Evolutionary conservation across 495 filamentous ascomycete genomes (phyloP).

Genomic region (Amphirosellinia nigrospora): DNA sequence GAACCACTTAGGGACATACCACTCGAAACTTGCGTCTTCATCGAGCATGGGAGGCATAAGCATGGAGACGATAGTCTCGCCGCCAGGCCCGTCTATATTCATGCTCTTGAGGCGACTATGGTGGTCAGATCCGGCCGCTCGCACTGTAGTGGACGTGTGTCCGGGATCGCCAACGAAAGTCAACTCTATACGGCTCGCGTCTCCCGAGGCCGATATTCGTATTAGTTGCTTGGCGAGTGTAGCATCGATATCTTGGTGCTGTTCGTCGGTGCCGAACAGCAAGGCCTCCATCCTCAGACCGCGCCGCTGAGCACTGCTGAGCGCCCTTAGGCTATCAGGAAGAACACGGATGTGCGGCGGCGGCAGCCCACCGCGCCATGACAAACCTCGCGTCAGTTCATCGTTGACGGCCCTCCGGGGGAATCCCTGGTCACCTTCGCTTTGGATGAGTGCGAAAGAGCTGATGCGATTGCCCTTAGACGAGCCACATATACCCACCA

Average conservation of each 20-base stretch:
- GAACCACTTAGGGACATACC: slow-evolving; percentile 10
- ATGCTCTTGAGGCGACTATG: slow-evolving; percentile 4
- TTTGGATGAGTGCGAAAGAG: slow-evolving; percentile 7
- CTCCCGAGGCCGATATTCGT: slow-evolving; percentile 6
- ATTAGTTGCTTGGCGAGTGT: neutral
- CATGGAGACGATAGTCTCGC: neutral
- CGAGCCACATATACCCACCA: neutral
- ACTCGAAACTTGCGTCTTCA: neutral
- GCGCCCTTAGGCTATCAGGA: neutral
- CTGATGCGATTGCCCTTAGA: slow-evolving; percentile 10
- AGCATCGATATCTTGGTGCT: neutral
- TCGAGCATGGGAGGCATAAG: slow-evolving; percentile 10
- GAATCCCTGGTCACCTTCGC: neutral
- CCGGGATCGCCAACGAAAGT: neutral
- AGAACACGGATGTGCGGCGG: neutral
- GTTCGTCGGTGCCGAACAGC: slow-evolving; percentile 1
- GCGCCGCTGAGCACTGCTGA: neutral
- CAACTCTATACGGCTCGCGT: slow-evolving; percentile 4
- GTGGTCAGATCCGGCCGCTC: neutral
- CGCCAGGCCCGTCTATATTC: slow-evolving; percentile 11
- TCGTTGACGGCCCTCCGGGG: neutral
- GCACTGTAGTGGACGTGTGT: neutral
- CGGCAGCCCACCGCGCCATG: neutral
- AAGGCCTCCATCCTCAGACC: slow-evolving; percentile 9
- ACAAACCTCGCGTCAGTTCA: slow-evolving; percentile 9